These are phyloP conservation scores for Eutrema yunnanense DNA, from an alignment of 345 rosid species.

Conservation along the genomic window DNA sequence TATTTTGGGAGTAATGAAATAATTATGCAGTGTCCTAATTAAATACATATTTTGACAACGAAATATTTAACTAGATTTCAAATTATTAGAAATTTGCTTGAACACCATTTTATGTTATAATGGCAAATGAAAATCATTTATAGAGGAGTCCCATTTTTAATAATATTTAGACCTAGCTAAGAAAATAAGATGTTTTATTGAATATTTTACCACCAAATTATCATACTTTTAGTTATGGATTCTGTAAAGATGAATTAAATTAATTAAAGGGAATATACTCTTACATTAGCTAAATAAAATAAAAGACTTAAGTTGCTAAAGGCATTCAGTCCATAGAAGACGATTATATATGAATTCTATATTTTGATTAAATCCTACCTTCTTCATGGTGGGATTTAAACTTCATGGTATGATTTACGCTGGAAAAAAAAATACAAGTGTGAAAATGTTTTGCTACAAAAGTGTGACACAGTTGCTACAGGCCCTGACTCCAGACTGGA, in stretches of 20 bases:
- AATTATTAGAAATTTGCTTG: neutral
- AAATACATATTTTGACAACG: neutral
- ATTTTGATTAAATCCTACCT: neutral
- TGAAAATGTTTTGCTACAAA: neutral
- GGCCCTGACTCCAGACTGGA: too few species aligned
- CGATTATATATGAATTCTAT: neutral
- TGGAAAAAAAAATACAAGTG: neutral
- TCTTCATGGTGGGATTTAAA: neutral
- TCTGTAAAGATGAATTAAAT: neutral
- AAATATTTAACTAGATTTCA: neutral
- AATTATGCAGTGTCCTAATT: neutral
- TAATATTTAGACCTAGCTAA: neutral
- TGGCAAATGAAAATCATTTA: neutral
- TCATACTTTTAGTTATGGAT: neutral
- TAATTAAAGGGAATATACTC: neutral
- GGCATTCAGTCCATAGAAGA: neutral
- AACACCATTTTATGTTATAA: neutral
- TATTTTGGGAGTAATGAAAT: neutral
- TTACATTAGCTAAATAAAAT: neutral
- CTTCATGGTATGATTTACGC: neutral
- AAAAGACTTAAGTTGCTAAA: neutral
- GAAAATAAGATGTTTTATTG: neutral
- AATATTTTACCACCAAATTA: neutral
- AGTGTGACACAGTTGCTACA: too few species aligned
- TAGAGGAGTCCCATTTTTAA: neutral